Base-by-base conservation (phyloP, 345 rosid species). In the Cardamine occulta region DNA sequence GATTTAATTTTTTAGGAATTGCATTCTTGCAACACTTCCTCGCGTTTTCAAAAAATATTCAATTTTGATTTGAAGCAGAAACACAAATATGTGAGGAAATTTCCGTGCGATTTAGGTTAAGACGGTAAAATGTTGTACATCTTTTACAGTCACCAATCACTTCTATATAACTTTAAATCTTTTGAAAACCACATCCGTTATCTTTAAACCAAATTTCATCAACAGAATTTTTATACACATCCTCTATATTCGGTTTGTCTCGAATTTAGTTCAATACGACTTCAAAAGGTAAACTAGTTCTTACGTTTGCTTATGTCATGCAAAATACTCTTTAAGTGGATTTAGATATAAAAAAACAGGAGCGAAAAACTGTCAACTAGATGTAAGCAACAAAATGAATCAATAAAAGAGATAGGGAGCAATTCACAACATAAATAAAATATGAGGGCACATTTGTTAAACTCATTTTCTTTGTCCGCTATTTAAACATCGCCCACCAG, bases 401-500 rank as follows among this genome's bases (percentile, higher is more conserved):
- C 14, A 45, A 57, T 17, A 28, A 42, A 13, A 42, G 1, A 19
- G 19, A 19, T 5, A 48, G 7, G 21, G 61, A 6, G 6, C 6
- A 26, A 54, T 32, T 34, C 28, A 45, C 26, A 70, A 70, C 1
- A 39, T 37, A 48, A 9, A 15, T 17, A 42, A 28, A 45, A 11
- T 19, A 19, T 4, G 18, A 72, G 69, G 81, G 24, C 42, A 28
- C 0, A 21, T 31, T 1, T 58, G 32, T 19, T n/a, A 78, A 78
- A 15, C 7, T 35, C 13, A 40, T 1, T 4, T 23, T 26, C 31
- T 52, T 59, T 59, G 52, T 60, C 69, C 26, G 32, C 76, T 73
- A 78, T 78, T 42, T 60, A 78, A 59, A 66, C 75, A 52, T 76
- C 70, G 31, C 4, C 74, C 64, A 72, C 52, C 64, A 73, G 59